phyloP scores from a whole-genome alignment of 306 rosid species.

The Gastrolobium villosum region DNA sequence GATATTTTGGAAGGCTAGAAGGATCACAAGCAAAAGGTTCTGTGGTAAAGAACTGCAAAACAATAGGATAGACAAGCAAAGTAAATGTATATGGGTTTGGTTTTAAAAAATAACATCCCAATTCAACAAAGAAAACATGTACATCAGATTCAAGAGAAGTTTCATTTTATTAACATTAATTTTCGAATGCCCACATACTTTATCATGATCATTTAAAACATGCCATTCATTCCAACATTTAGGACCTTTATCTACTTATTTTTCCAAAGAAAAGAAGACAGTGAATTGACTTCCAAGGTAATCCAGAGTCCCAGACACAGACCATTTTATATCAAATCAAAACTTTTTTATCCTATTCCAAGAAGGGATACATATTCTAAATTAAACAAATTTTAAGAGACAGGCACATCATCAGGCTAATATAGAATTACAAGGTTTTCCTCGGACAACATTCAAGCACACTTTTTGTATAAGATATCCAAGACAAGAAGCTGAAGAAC shows the following conservation, averaged over 20 bases:
- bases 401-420: slow-evolving; percentile 4
- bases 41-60: slow-evolving; percentile 84
- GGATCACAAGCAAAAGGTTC: slow-evolving; percentile 95
- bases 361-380: slow-evolving; percentile 21
- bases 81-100: slow-evolving; percentile 9
- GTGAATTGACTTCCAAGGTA: slow-evolving; percentile 14
- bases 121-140: slow-evolving; percentile 39
- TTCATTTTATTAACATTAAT: slow-evolving; percentile 22
- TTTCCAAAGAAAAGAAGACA: slow-evolving; percentile 22
- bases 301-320: background rate
- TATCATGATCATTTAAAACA: slow-evolving; percentile 39
- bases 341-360: slow-evolving; percentile 41
- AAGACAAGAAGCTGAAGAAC: slow-evolving; percentile 41
- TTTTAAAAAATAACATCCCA: slow-evolving; percentile 38
- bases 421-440: slow-evolving; percentile 32
- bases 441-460: slow-evolving; percentile 26
- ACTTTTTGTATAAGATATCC: slow-evolving; percentile 1
- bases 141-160: slow-evolving; percentile 38
- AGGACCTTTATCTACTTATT: slow-evolving; percentile 8
- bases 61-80: slow-evolving; percentile 44
- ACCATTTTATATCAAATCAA: slow-evolving; percentile 27
- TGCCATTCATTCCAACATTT: slow-evolving; percentile 27
- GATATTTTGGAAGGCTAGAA: slow-evolving; percentile 90
- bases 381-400: slow-evolving; percentile 38
- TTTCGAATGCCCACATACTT: slow-evolving; percentile 27